Evolutionary conservation across 2,329 filamentous ascomycete genomes (phyloP), one percentile per base, ranked within the genome.

Genomic region (Paramyrothecium sp.): DNA sequence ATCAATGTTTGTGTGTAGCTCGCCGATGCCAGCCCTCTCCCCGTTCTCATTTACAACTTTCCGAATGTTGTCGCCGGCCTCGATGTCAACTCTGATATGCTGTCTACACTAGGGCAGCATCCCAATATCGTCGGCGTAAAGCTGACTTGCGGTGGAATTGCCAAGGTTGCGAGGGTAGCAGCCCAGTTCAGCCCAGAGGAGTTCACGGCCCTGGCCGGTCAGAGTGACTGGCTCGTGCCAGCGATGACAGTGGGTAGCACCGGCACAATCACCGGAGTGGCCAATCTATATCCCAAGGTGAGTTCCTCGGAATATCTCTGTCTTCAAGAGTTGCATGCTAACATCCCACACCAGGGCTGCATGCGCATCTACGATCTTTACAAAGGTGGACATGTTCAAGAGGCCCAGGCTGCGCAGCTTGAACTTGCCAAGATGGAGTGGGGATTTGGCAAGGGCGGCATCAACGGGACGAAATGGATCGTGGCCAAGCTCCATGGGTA

Each of bases 41-140:
- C 88, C 0, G 76, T 91, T 22, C 72, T 91, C 46, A 85, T 91
- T 57, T 91, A 91, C 78, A 91, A 91, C 72, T 91, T 87, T 75
- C 88, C 88, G 2, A 85, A 79, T 5, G 87, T 89, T 3, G 85
- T 81, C 22, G 81, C 86, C 13, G 88, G 89, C 4, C 76, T 90
- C 11, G 88, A 91, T 64, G 77, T 91, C 49, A 84, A 86, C 67
- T 89, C 85, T 0, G 87, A 89, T 60, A 81, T 84, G 64, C 85
- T 91, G 61, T 75, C 81, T 2, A 73, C 75, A 0, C 75, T 90
- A 4, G 80, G 82, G 13, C 71, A 78, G 58, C 83, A 88, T 67
- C 73, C 78, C 47, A 89, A 89, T 62, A 88, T 91, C 62, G 83
- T 89, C 53, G 88, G 87, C 30, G 84, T 87, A 54, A 91, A 91